Conservation (phyloP, 352 stramenopile genomes). For the Phytophthora syringae region DNA sequence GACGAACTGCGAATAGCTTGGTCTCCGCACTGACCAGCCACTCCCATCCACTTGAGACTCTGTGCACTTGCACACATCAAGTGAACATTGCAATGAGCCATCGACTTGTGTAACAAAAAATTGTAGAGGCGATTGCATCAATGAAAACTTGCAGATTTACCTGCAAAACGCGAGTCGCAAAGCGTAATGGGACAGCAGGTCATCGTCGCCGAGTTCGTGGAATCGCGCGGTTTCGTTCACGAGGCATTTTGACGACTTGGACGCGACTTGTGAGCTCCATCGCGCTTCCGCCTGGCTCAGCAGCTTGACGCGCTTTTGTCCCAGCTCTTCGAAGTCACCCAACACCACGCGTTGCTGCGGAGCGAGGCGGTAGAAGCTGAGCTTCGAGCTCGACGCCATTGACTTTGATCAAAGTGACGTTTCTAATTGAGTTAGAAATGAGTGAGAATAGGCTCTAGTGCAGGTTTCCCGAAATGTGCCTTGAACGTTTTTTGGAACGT, state of each 20-base stretch:
- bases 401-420: neutral
- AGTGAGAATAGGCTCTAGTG: too few relatives aligned
- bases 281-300: conserved; percentile 34
- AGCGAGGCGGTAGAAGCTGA: conserved; percentile 84
- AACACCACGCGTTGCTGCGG: conserved; percentile 91
- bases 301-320: conserved; percentile 69
- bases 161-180: conserved; percentile 62
- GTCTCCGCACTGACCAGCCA: conserved; percentile 67
- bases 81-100: conserved; percentile 11
- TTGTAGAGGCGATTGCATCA: neutral
- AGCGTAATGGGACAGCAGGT: conserved; percentile 56
- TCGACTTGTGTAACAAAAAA: neutral
- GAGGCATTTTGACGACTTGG: neutral
- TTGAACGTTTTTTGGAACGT: too few relatives aligned
- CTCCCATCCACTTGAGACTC: conserved; percentile 45
- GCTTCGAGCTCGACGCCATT: neutral
- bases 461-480: too few relatives aligned
- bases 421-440: conserved; percentile 1
- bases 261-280: conserved; percentile 4
- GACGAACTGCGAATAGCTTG: conserved; percentile 44
- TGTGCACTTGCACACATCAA: conserved; percentile 30
- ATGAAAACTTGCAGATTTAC: conserved; percentile 23
- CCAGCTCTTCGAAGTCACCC: conserved; percentile 94
- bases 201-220: conserved; percentile 27
- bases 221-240: conserved; percentile 17